Conservation (phyloP, 305 asterid species). For the Solanum hybrid region DNA sequence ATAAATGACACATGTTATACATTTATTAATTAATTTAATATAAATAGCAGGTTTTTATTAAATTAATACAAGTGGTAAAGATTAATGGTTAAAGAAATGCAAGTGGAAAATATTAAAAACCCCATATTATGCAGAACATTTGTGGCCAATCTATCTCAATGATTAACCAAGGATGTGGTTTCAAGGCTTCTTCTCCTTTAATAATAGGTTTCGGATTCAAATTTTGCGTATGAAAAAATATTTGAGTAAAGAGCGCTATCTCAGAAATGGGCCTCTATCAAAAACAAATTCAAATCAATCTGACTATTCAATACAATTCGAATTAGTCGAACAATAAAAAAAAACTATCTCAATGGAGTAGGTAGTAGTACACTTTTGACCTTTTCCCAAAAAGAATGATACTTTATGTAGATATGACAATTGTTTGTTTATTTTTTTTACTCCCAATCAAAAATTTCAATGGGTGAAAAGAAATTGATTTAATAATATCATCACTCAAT, state of each 20-base stretch:
- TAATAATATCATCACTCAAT: neutral
- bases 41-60: neutral
- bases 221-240: too few relatives aligned
- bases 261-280: fast-evolving
- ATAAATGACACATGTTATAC: neutral
- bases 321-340: too few relatives aligned
- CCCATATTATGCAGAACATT: neutral
- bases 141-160: neutral
- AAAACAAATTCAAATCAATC: fast-evolving
- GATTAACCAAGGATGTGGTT: neutral
- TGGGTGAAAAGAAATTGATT: neutral
- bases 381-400: neutral
- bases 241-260: fast-evolving
- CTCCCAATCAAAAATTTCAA: neutral
- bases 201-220: fast-evolving
- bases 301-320: too few relatives aligned
- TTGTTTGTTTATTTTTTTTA: neutral
- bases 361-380: neutral
- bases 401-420: neutral
- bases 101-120: neutral
- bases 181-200: neutral
- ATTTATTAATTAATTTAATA: neutral
- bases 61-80: neutral
- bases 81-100: neutral
- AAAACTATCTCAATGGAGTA: neutral